A percentile compares a stretch with the other conserved stretches of the same genome.
phyloP scores from a whole-genome alignment of 257 asterid genomes.

The Rhazya stricta region DNA sequence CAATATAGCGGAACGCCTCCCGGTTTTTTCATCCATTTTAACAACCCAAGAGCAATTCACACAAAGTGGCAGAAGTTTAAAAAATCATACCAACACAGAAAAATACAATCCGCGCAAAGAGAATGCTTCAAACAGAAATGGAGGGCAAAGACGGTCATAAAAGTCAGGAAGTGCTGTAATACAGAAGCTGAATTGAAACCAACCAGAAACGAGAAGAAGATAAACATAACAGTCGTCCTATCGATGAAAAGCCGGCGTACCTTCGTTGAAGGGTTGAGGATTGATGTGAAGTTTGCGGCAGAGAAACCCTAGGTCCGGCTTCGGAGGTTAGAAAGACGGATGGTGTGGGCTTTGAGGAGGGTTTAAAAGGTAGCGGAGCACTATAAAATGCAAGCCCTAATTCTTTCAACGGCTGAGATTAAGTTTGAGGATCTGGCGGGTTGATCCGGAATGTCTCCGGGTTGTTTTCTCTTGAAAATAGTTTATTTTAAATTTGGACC shows the following conservation, averaged over 20 bases:
- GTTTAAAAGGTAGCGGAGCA: constrained; percentile 5
- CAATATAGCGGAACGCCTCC: background rate
- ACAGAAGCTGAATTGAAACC: background rate
- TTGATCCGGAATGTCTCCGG: background rate
- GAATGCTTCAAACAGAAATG: background rate
- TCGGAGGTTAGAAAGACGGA: background rate
- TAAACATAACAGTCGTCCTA: background rate
- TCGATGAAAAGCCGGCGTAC: constrained; percentile 4
- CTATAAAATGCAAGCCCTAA: constrained; percentile 16
- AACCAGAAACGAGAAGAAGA: background rate
- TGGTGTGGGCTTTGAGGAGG: background rate
- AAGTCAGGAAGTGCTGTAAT: background rate
- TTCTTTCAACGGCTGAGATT: constrained; percentile 14
- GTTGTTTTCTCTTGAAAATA: background rate
- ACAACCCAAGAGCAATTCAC: background rate
- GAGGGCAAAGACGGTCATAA: background rate
- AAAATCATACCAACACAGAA: background rate
- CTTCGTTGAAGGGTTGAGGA: background rate
- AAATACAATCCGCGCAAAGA: background rate
- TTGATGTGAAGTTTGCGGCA: background rate
- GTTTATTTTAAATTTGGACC: background rate
- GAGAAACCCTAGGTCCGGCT: constrained; percentile 9
- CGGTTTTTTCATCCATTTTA: background rate
- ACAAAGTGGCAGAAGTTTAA: background rate
- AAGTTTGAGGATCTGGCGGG: background rate